phyloP scores from a whole-genome alignment of 2,329 filamentous ascomycete species.

The Pseudogymnoascus sp. region DNA sequence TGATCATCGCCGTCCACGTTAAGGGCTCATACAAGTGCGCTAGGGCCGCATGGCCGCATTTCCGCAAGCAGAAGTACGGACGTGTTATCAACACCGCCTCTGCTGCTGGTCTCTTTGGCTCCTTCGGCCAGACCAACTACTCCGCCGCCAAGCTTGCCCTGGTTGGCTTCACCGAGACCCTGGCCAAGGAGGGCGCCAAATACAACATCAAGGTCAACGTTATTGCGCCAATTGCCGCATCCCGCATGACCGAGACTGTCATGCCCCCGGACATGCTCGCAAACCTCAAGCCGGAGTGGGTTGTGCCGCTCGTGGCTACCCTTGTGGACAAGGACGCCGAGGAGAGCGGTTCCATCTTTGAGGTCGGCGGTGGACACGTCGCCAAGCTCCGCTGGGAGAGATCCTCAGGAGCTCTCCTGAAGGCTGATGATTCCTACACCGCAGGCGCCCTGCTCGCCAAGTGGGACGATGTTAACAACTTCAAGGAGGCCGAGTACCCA shows the following conservation, averaged over 20 bases:
- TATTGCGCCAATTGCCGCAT: constrained; percentile 91
- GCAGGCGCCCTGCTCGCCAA: constrained; percentile 81
- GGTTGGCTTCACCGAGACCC: constrained; percentile 95
- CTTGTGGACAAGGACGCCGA: constrained; percentile 76
- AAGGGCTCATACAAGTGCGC: constrained; percentile 93
- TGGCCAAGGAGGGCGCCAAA: constrained; percentile 94
- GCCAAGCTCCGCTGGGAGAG: constrained; percentile 96
- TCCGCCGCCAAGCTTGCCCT: constrained; percentile 92
- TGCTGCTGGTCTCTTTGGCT: constrained; percentile 91
- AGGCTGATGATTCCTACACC: constrained; percentile 81
- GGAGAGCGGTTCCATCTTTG: constrained; percentile 87
- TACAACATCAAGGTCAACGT: constrained; percentile 97
- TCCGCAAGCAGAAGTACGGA: constrained; percentile 98
- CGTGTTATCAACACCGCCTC: constrained; percentile 95
- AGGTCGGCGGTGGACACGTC: constrained; percentile 85
- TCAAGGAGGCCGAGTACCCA: constrained; percentile 76
- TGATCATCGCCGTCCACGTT: constrained; percentile 88
- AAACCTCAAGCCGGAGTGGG: constrained; percentile 76
- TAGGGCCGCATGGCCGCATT: constrained; percentile 91
- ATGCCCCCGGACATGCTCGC: constrained; percentile 91
- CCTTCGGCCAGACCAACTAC: constrained; percentile 94
- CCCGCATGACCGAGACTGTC: constrained; percentile 89
- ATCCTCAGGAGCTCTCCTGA: constrained; percentile 79
- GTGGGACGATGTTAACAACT: constrained; percentile 85
- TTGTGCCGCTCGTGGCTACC: constrained; percentile 85